phyloP scores from a whole-genome alignment of 495 filamentous ascomycete genomes.

The Hypoxylon trugodes region DNA sequence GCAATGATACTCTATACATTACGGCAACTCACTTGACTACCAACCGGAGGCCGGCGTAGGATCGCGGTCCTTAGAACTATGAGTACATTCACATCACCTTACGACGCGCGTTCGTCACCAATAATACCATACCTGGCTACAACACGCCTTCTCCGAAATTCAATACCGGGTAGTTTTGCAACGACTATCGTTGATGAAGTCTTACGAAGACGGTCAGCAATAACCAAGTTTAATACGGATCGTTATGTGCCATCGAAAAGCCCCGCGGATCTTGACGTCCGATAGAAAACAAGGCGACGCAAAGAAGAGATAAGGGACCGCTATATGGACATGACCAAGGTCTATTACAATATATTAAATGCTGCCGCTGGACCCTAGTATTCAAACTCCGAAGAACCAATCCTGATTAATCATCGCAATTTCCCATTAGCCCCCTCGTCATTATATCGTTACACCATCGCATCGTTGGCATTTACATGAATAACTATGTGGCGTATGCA shows the following conservation, averaged over 20 bases:
- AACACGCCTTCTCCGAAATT: neutral
- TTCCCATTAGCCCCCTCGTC: neutral
- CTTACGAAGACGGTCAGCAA: neutral
- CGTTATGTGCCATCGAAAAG: too few species aligned
- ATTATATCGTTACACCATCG: neutral
- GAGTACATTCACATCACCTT: neutral
- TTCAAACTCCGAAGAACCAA: neutral
- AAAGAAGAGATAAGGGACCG: neutral
- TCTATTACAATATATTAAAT: slow-evolving; percentile 1
- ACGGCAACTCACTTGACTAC: neutral
- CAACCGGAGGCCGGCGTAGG: neutral
- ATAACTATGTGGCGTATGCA: slow-evolving; percentile 42
- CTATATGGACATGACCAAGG: neutral
- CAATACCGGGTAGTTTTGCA: neutral
- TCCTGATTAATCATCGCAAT: neutral
- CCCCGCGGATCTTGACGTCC: too few species aligned
- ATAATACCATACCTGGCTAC: neutral
- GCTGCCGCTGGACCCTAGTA: slow-evolving; percentile 6
- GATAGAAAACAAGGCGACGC: too few species aligned
- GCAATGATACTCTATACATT: slow-evolving; percentile 6
- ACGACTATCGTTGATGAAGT: neutral
- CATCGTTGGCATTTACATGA: neutral
- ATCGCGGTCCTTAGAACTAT: neutral
- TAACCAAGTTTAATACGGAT: neutral
- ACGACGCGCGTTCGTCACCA: neutral